A percentile compares a stretch with the other conserved stretches of the same genome.
phyloP scores from a whole-genome alignment of 192 early-diverging fungal species.

The Thamnidium elegans region DNA sequence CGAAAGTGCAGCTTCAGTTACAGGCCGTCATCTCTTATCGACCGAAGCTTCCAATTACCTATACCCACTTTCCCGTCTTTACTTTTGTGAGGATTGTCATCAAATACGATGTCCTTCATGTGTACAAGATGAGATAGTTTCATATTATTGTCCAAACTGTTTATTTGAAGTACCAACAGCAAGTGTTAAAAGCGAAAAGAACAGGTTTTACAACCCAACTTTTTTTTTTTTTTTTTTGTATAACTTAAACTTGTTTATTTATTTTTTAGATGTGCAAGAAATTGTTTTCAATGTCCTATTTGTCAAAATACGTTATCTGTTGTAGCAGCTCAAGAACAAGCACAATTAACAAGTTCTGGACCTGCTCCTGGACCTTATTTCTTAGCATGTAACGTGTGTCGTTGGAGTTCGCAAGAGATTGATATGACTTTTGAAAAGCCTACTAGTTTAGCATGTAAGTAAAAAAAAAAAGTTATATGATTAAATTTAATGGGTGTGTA shows the following conservation, averaged over 20 bases:
- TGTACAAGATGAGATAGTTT: constrained; percentile 79
- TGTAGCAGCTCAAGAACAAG: constrained; percentile 51
- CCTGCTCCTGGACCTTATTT: constrained; percentile 55
- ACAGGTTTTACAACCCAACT: constrained; percentile 50
- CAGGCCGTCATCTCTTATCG: constrained; percentile 24
- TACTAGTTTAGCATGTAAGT: constrained; percentile 80
- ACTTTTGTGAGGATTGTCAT: constrained; percentile 89
- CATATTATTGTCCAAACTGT: constrained; percentile 95
- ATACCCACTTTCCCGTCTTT: constrained; percentile 64
- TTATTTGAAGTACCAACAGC: constrained; percentile 95
- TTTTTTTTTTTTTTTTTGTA: no score
- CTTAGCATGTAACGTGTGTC: constrained; percentile 82
- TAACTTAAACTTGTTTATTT: no score
- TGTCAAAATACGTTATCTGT: constrained; percentile 81
- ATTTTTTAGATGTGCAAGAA: constrained; percentile 79
- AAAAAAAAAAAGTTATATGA: background rate
- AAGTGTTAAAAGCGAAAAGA: constrained; percentile 92
- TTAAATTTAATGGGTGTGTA: background rate
- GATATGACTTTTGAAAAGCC: constrained; percentile 92
- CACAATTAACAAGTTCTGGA: constrained; percentile 18
- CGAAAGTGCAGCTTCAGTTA: constrained; percentile 4
- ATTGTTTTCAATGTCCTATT: constrained; percentile 91
- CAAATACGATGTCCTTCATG: constrained; percentile 79
- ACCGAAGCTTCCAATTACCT: constrained; percentile 30
- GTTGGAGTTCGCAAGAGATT: constrained; percentile 92